Percentiles rank a stretch among this genome's conserved stretches.
Evolutionary conservation across 169 alveolate species (phyloP).

Genomic region (Blepharisma undulans): DNA sequence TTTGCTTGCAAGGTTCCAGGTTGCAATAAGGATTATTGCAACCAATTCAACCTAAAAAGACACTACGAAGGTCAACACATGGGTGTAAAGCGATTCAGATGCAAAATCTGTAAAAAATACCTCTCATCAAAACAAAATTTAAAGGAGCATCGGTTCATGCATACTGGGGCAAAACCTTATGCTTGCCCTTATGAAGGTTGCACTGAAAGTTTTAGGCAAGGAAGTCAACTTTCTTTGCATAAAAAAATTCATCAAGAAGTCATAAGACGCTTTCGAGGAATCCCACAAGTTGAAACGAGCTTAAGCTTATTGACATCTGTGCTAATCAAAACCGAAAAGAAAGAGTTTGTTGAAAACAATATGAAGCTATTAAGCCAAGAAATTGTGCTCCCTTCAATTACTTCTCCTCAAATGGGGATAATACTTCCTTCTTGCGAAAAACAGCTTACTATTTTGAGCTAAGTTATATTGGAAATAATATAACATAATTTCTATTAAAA

Average conservation of each 20-base stretch:
- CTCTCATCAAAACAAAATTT: not conserved
- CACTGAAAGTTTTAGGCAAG: not conserved
- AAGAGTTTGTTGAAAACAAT: not conserved
- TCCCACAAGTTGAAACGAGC: not conserved
- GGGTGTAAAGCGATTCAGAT: not conserved
- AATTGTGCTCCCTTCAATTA: not conserved
- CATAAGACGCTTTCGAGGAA: not conserved
- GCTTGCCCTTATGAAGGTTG: conserved; percentile 16
- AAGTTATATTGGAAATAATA: not conserved
- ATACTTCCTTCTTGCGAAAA: not conserved
- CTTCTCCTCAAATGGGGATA: not conserved
- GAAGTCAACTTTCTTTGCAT: not conserved
- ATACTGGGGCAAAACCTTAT: not conserved
- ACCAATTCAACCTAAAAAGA: conserved; percentile 56
- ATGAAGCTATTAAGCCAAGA: not conserved
- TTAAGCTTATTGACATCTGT: not conserved
- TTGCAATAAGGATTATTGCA: not conserved
- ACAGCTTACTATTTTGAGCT: not conserved
- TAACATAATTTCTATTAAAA: too few relatives aligned
- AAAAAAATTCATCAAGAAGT: not conserved
- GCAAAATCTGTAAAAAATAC: not conserved
- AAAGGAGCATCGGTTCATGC: not conserved
- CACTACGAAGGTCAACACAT: not conserved
- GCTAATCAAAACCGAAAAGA: not conserved
- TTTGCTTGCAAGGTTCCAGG: not conserved